phyloP scores from a whole-genome alignment of 2,329 filamentous ascomycete genomes.

The Dendrostoma leiphaemia region DNA sequence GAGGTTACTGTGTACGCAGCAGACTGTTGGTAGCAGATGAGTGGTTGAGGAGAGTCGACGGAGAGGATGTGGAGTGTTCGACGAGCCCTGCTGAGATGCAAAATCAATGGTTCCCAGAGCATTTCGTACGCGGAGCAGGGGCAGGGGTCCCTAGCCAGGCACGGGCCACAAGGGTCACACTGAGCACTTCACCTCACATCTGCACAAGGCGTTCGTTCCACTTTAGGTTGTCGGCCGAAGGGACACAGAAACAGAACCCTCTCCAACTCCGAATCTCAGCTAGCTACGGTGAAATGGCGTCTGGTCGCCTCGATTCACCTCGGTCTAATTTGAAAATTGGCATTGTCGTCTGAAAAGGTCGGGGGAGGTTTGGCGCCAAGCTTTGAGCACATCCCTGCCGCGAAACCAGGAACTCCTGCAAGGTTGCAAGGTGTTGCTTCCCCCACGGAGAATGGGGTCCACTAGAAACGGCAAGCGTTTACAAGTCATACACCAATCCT shows the following conservation, averaged over 20 bases:
- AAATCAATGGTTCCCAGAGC: background rate
- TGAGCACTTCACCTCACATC: background rate
- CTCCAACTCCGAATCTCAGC: no score
- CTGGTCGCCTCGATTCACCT: no score
- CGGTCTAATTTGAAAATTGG: background rate
- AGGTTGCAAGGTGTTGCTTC: background rate
- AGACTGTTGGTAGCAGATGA: background rate
- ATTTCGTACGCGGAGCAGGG: background rate
- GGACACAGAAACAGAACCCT: no score
- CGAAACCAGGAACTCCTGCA: constrained; percentile 1
- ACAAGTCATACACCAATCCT: background rate
- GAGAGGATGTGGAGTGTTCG: background rate
- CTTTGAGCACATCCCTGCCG: background rate
- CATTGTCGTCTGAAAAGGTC: background rate
- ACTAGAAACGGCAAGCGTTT: constrained; percentile 18
- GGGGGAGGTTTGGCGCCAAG: constrained; percentile 1
- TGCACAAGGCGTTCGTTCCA: no score
- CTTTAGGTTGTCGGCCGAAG: no score
- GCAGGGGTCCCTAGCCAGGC: background rate
- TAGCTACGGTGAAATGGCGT: no score
- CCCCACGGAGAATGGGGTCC: constrained; percentile 5
- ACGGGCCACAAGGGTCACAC: background rate
- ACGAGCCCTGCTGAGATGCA: background rate
- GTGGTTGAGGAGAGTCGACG: background rate
- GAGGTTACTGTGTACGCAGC: background rate